phyloP scores from a whole-genome alignment of 1,284 basidiomycete species.

The Ceratobasidium sp. region DNA sequence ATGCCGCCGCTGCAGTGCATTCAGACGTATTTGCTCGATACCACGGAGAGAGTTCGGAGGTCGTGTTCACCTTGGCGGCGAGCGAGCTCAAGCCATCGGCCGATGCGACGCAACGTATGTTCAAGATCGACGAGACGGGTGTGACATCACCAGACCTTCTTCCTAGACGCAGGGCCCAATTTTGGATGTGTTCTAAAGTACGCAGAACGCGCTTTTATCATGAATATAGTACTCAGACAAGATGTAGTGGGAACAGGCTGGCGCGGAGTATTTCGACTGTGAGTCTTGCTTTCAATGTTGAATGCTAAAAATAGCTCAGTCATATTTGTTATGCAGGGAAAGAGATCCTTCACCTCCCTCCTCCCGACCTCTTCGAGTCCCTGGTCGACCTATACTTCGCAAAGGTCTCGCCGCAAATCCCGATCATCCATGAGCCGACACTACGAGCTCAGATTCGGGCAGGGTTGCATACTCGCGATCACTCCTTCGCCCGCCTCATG shows the following conservation, averaged over 20 bases:
- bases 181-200: conserved; percentile 31
- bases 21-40: conserved; percentile 37
- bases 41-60: conserved; percentile 33
- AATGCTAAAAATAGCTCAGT: not conserved
- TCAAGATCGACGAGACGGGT: conserved; percentile 26
- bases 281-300: no score
- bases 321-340: conserved; percentile 22
- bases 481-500: conserved; percentile 62
- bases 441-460: conserved; percentile 61
- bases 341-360: conserved; percentile 59
- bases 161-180: conserved; percentile 17
- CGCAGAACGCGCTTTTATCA: not conserved
- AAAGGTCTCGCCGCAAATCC: conserved; percentile 58
- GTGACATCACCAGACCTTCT: not conserved
- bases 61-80: conserved; percentile 25
- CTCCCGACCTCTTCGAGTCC: conserved; percentile 60
- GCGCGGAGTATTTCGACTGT: conserved; percentile 36
- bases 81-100: conserved; percentile 21
- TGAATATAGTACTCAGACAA: not conserved
- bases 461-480: conserved; percentile 57
- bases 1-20: not conserved
- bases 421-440: conserved; percentile 63
- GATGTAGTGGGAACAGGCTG: conserved; percentile 23
- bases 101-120: conserved; percentile 4
- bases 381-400: conserved; percentile 65